Conservation (phyloP, 257 asterid genomes). For the Prunella vulgaris region DNA sequence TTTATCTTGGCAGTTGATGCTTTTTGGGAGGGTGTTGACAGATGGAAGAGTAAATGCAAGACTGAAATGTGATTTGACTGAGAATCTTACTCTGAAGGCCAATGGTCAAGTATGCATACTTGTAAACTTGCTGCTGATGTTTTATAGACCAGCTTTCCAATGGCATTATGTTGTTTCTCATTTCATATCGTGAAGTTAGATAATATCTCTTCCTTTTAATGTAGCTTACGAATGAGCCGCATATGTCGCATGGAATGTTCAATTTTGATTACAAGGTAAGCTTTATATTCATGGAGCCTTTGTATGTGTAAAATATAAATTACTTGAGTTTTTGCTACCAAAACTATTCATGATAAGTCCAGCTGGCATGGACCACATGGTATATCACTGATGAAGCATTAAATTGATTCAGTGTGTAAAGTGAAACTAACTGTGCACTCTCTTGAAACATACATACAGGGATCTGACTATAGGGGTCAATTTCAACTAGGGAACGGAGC, state of each 20-base stretch:
- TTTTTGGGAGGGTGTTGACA: slow-evolving; percentile 77
- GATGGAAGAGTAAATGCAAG: slow-evolving; percentile 90
- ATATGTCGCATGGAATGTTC: slow-evolving; percentile 89
- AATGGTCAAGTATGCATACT: slow-evolving; percentile 66
- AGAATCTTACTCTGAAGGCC: slow-evolving; percentile 76
- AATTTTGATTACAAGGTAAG: slow-evolving; percentile 93
- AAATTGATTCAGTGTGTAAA: not conserved
- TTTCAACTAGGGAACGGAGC: slow-evolving; percentile 77
- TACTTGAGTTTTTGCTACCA: not conserved
- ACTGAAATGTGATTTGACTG: slow-evolving; percentile 80
- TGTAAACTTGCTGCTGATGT: slow-evolving; percentile 10
- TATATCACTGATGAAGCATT: not conserved
- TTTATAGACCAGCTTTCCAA: not conserved
- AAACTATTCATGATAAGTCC: not conserved
- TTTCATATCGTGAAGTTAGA: slow-evolving; percentile 10
- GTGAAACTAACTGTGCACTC: slow-evolving; percentile 19
- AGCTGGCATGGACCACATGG: not conserved
- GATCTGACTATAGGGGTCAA: slow-evolving; percentile 73
- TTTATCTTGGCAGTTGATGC: slow-evolving; percentile 63
- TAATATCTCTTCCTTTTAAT: slow-evolving; percentile 14
- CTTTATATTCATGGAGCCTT: not conserved
- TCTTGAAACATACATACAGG: slow-evolving; percentile 45
- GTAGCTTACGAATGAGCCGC: slow-evolving; percentile 90
- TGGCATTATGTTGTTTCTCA: slow-evolving; percentile 16
- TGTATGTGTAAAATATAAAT: not conserved